phyloP scores from a whole-genome alignment of 306 rosid genomes.

The Cicer judaicum region DNA sequence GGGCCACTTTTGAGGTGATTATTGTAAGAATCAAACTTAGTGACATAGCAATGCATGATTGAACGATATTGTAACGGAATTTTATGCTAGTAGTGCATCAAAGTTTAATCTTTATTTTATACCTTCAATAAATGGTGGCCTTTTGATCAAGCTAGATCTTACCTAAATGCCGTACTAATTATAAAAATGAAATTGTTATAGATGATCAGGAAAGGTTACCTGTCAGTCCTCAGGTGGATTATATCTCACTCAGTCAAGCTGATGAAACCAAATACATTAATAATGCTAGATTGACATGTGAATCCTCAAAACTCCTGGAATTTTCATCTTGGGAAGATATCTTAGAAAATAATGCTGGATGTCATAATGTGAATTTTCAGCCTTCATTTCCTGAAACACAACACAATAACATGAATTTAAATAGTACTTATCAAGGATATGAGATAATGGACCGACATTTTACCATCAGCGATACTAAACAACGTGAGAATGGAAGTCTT shows the following conservation, averaged over 20 bases:
- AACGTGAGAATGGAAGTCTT: slow-evolving; percentile 47
- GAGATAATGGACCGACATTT: slow-evolving; percentile 47
- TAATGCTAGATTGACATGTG: slow-evolving; percentile 49
- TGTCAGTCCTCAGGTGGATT: slow-evolving; percentile 51
- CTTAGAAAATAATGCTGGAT: slow-evolving; percentile 51
- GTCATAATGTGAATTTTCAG: slow-evolving; percentile 55
- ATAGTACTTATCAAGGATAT: slow-evolving; percentile 59
- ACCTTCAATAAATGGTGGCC: slow-evolving; percentile 12
- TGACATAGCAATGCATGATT: slow-evolving; percentile 6
- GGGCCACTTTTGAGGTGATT: background rate
- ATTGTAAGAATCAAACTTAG: slow-evolving; percentile 12
- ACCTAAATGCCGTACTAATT: slow-evolving; percentile 31
- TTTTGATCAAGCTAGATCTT: slow-evolving; percentile 26
- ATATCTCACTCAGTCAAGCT: slow-evolving; percentile 52
- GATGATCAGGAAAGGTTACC: slow-evolving; percentile 62
- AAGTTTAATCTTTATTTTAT: slow-evolving; percentile 16
- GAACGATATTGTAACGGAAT: background rate
- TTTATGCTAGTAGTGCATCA: background rate
- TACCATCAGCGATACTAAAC: slow-evolving; percentile 46
- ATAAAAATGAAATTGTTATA: slow-evolving; percentile 43
- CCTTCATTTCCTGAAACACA: slow-evolving; percentile 54
- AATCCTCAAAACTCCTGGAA: slow-evolving; percentile 48
- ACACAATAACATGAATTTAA: slow-evolving; percentile 43
- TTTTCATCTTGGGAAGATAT: slow-evolving; percentile 53
- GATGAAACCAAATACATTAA: slow-evolving; percentile 47